Base-by-base conservation (phyloP, 306 rosid species). In the Erythrophleum fordii region DNA sequence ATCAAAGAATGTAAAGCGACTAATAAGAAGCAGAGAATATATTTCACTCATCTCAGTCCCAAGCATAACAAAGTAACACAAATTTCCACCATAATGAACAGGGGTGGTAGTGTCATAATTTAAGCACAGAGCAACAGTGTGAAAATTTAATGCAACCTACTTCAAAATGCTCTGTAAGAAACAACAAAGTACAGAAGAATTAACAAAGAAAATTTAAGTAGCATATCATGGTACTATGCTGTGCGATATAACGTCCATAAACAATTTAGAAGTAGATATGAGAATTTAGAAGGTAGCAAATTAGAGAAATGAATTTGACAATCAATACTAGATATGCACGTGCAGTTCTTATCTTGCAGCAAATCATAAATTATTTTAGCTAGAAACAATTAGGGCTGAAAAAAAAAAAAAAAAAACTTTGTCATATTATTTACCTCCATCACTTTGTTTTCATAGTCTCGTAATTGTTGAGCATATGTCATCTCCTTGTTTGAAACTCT, bases 401-500 rank as follows among this genome's bases (percentile, higher is more conserved):
- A 45, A 77, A 28, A 45, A 68, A 58, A 48, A 53, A 75, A 39
- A 48, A 72, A 58, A 66, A 49, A 34, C 34, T 39, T 45, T 69
- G 42, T 70, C 13, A 64, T 23, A 74, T 39, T 55, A 26, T 17
- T 28, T 85, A 95, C 99, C 99, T 95, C 88, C 96, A 95, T 95
- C 85, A 95, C 99, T 93, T 93, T 85, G 70, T 65, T 84, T 86
- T 95, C 99, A 20, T 95, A 95, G 87, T 93, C 96, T 45, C 96
- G 98, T 75, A 95, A 77, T 84, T 95, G 99, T 65, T 93, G 95
- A 53, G 96, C 98, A 79, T 95, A 93, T 53, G 99, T 95, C 99
- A 95, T 95, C 84, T 95, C 98, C 90, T 95, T 93, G 84, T 93
- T 95, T 80, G 97, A 91, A 87, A 95, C 99, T 87, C 99, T 85